phyloP scores from a whole-genome alignment of 139 green algal species.

The Tetraselmis striata region DNA sequence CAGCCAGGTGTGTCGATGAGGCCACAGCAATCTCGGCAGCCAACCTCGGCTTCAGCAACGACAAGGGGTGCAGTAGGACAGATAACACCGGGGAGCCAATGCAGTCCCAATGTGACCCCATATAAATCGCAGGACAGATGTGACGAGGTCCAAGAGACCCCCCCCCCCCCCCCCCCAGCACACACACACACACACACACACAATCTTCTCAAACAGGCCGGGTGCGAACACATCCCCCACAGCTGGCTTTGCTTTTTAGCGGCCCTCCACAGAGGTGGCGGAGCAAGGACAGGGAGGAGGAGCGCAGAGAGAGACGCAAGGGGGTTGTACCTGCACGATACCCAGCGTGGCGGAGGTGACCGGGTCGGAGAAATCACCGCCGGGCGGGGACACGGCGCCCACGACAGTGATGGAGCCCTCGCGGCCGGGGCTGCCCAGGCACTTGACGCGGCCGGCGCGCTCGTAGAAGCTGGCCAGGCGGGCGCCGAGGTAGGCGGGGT shows the following conservation, averaged over 20 bases:
- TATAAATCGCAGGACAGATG: background rate
- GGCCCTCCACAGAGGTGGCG: no score
- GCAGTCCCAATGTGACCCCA: background rate
- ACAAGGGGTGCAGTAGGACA: slow-evolving; percentile 5
- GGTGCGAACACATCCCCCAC: background rate
- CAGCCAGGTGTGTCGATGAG: no score
- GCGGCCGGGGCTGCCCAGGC: slow-evolving; percentile 82
- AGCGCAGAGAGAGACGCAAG: background rate
- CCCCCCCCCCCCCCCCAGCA: no score
- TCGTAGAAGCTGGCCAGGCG: slow-evolving; percentile 97
- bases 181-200: no score
- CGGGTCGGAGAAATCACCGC: slow-evolving; percentile 97
- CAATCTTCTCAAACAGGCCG: no score
- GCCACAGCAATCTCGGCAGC: background rate
- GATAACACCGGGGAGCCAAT: slow-evolving; percentile 9
- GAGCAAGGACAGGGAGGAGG: no score
- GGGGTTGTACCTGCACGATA: slow-evolving; percentile 97
- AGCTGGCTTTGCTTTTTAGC: no score
- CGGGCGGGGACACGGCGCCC: slow-evolving; percentile 93
- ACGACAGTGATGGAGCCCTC: slow-evolving; percentile 97
- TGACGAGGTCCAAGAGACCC: background rate
- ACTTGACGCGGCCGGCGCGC: slow-evolving; percentile 88
- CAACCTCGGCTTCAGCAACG: background rate
- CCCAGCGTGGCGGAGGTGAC: slow-evolving; percentile 95
- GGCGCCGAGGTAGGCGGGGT: slow-evolving; percentile 57